Conservation (phyloP, 108 stramenopile genomes). For the Epipyxis sp. region DNA sequence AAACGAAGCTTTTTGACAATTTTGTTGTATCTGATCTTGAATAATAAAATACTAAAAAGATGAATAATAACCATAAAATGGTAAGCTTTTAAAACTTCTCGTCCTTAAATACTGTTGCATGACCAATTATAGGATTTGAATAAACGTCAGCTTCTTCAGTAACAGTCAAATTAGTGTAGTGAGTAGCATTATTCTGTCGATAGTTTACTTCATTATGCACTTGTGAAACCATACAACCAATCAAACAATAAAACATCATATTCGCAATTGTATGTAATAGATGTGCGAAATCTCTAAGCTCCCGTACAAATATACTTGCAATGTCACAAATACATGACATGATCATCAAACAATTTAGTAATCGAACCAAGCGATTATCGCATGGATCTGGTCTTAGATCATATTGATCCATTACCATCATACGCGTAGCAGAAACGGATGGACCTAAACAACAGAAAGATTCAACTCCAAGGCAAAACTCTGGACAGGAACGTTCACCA, state of each 20-base stretch:
- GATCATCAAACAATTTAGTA: conserved; percentile 44
- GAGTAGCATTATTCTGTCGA: too few relatives aligned
- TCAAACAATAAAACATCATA: conserved; percentile 18
- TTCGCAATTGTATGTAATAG: conserved; percentile 38
- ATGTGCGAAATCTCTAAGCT: conserved; percentile 22
- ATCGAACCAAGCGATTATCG: conserved; percentile 48
- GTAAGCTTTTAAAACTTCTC: too few relatives aligned
- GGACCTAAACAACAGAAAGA: conserved; percentile 32
- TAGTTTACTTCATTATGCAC: too few relatives aligned
- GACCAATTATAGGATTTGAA: too few relatives aligned
- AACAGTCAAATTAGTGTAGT: too few relatives aligned
- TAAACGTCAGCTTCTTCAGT: too few relatives aligned
- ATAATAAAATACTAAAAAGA: too few relatives aligned
- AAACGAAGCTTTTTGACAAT: too few relatives aligned
- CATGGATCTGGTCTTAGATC: conserved; percentile 34
- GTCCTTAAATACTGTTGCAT: too few relatives aligned
- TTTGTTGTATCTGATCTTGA: too few relatives aligned
- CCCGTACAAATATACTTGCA: conserved; percentile 32
- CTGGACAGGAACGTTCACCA: conserved; percentile 13
- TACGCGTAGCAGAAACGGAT: conserved; percentile 33
- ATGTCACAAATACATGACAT: conserved; percentile 39
- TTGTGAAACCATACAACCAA: conserved; percentile 45
- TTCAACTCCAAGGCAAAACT: conserved; percentile 35
- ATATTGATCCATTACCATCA: conserved; percentile 37
- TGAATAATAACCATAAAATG: too few relatives aligned